These are phyloP conservation scores for Mallotus japonicus DNA, from an alignment of 441 rosid species.

Conservation along the genomic window DNA sequence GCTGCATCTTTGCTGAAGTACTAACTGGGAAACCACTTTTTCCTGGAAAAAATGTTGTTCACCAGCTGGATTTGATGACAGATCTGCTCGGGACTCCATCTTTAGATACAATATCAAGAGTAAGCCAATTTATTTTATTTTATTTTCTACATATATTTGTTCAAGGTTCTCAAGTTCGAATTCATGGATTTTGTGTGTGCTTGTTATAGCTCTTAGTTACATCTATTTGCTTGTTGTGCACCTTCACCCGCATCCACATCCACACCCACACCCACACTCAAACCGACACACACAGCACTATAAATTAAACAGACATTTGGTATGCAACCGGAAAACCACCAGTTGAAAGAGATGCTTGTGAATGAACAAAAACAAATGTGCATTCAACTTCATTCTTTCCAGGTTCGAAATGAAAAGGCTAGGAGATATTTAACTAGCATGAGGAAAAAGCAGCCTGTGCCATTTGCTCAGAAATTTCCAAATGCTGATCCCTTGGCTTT, in stretches of 20 bases:
- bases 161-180: neutral
- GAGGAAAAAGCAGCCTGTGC: slow-evolving; percentile 82
- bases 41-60: slow-evolving; percentile 93
- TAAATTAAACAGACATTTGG: neutral
- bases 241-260: neutral
- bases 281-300: too few species aligned
- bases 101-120: slow-evolving; percentile 81
- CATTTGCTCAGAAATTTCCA: slow-evolving; percentile 74
- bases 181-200: neutral
- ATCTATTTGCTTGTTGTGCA: neutral
- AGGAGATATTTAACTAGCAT: slow-evolving; percentile 88
- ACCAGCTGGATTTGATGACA: slow-evolving; percentile 87
- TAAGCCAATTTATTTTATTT: slow-evolving; percentile 24
- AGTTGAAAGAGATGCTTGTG: neutral
- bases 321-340: neutral
- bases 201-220: neutral
- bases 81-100: slow-evolving; percentile 95
- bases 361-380: neutral
- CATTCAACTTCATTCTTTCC: slow-evolving; percentile 14
- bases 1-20: slow-evolving; percentile 96
- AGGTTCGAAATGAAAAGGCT: slow-evolving; percentile 97
- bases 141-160: neutral
- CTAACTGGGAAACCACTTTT: slow-evolving; percentile 80
- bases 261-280: neutral
- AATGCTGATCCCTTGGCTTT: slow-evolving; percentile 81